Evolutionary conservation across 495 filamentous ascomycete genomes (phyloP).

Genomic region (Xylaria grammica): DNA sequence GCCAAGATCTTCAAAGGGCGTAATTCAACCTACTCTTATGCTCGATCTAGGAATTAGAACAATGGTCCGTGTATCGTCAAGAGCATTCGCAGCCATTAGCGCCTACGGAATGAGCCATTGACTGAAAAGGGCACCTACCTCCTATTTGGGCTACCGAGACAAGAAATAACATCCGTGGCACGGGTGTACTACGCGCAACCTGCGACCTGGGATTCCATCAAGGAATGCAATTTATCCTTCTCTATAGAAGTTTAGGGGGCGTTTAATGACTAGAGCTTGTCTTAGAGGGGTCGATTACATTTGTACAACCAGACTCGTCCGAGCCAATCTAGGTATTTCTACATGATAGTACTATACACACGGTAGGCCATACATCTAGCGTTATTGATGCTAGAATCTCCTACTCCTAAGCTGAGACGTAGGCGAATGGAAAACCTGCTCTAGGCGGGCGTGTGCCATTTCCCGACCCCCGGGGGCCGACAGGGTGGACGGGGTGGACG

Average conservation of each 20-base stretch:
- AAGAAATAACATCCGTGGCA: no score
- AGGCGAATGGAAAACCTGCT: neutral
- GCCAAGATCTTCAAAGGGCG: no score
- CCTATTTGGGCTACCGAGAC: no score
- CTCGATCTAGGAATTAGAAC: no score
- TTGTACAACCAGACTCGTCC: conserved; percentile 15
- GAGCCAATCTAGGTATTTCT: conserved; percentile 9
- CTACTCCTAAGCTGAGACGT: neutral
- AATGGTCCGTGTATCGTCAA: no score
- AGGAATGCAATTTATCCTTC: conserved; percentile 1
- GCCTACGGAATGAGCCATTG: no score
- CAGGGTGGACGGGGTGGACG: no score
- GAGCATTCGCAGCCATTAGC: no score
- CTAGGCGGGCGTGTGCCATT: conserved; percentile 34
- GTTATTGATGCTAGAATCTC: neutral
- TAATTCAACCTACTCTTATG: no score
- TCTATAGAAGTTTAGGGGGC: neutral
- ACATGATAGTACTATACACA: conserved; percentile 20
- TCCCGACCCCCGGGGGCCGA: conserved; percentile 32
- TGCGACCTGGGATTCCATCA: no score
- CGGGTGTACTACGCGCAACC: no score
- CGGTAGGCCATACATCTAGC: conserved; percentile 11
- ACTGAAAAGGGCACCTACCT: no score
- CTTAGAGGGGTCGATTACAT: conserved; percentile 5
- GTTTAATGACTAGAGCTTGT: neutral